Evolutionary conservation across 2,329 filamentous ascomycete genomes (phyloP).

Genomic region (Aspergillus thermomutatus): DNA sequence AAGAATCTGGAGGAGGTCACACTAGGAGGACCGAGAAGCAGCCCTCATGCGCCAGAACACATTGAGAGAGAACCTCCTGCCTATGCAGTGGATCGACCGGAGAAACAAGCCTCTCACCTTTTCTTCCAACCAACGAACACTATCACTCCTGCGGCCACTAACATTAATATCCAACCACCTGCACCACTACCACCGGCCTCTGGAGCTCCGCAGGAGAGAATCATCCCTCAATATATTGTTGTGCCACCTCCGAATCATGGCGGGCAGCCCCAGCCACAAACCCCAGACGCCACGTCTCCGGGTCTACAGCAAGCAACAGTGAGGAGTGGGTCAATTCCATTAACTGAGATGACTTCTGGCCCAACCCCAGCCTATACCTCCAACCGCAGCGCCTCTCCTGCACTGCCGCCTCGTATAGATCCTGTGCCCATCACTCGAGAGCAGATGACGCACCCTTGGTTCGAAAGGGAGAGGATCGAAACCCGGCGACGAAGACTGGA

Average conservation of each 20-base stretch:
- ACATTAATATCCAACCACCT: slow-evolving; percentile 14
- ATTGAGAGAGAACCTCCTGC: neutral
- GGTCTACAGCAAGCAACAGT: slow-evolving; percentile 61
- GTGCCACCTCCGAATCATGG: slow-evolving; percentile 56
- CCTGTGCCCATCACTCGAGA: slow-evolving; percentile 22
- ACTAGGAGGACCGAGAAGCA: neutral
- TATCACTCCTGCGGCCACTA: slow-evolving; percentile 11
- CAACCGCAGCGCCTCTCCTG: slow-evolving; percentile 22
- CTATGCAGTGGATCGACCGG: neutral
- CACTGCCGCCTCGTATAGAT: slow-evolving; percentile 25
- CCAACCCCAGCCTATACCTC: slow-evolving; percentile 34
- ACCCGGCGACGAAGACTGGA: slow-evolving; percentile 57
- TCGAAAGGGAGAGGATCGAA: slow-evolving; percentile 42
- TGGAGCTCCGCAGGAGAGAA: slow-evolving; percentile 44
- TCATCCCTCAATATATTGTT: slow-evolving; percentile 49
- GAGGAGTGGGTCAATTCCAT: slow-evolving; percentile 57
- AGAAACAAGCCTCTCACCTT: slow-evolving; percentile 8
- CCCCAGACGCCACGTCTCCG: slow-evolving; percentile 62
- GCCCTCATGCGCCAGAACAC: neutral
- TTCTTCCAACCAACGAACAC: slow-evolving; percentile 7
- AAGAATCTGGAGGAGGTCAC: neutral
- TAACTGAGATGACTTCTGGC: slow-evolving; percentile 54
- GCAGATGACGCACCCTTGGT: slow-evolving; percentile 19
- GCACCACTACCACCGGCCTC: slow-evolving; percentile 51
- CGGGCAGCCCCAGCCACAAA: slow-evolving; percentile 41